phyloP scores from a whole-genome alignment of 2,329 filamentous ascomycete genomes.

The Davidsoniella neocaledoniae region DNA sequence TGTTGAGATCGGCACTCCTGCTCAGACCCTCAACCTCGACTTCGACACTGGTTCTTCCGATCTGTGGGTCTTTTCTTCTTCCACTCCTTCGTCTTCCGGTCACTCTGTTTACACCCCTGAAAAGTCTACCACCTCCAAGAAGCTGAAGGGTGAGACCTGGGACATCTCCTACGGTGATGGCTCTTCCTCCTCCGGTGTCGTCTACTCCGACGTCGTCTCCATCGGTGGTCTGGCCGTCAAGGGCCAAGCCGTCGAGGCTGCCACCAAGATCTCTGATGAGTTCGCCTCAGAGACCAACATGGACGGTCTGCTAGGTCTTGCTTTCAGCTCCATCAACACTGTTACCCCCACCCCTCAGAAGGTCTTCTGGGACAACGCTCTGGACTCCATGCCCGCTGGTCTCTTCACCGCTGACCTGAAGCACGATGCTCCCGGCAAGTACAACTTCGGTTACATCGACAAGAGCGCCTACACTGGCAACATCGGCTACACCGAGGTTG shows the following conservation, averaged over 20 bases:
- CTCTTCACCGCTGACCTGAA: constrained; percentile 57
- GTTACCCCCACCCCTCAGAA: constrained; percentile 18
- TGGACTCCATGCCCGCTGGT: not conserved
- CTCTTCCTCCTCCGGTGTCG: constrained; percentile 25
- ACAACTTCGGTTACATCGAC: constrained; percentile 61
- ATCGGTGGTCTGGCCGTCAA: constrained; percentile 25
- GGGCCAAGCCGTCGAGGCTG: constrained; percentile 27
- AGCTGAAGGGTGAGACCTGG: constrained; percentile 18
- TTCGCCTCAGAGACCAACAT: constrained; percentile 23
- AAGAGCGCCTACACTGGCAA: constrained; percentile 41
- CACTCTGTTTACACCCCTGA: constrained; percentile 19
- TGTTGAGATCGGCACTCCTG: constrained; percentile 7
- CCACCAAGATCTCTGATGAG: constrained; percentile 22
- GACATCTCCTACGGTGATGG: constrained; percentile 26
- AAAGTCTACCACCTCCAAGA: constrained; percentile 17
- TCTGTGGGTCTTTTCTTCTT: constrained; percentile 22
- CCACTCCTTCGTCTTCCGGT: constrained; percentile 16
- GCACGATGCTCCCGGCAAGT: constrained; percentile 41
- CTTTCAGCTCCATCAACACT: constrained; percentile 27
- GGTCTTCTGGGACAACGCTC: constrained; percentile 25
- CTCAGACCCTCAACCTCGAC: constrained; percentile 23
- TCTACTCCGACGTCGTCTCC: constrained; percentile 27
- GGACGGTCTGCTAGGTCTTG: constrained; percentile 26
- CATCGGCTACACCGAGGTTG: constrained; percentile 38
- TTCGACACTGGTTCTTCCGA: constrained; percentile 29